Percentiles rank a stretch among this genome's conserved stretches.
phyloP scores from a whole-genome alignment of 2,329 filamentous ascomycete genomes.

The Ophiostoma tasmaniense region DNA sequence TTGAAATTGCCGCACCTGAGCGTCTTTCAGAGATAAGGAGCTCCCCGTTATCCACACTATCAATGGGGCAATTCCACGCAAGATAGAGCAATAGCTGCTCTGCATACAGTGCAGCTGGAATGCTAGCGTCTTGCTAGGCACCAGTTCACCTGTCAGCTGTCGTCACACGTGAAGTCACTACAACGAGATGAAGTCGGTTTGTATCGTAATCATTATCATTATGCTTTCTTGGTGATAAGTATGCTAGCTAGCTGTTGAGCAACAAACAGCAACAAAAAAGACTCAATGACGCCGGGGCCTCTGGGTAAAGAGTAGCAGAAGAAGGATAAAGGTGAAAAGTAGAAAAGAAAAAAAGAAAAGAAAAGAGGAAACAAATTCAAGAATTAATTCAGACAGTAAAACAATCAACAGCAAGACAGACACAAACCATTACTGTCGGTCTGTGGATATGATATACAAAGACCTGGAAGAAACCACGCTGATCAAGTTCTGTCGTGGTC shows the following conservation, averaged over 20 bases:
- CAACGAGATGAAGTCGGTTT: background rate
- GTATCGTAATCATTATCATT: constrained; percentile 7
- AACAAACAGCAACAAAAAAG: background rate
- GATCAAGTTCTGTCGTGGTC: background rate
- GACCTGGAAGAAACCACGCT: background rate
- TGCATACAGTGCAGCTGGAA: background rate
- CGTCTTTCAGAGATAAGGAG: constrained; percentile 8
- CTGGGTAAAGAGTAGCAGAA: background rate
- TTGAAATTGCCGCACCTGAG: constrained; percentile 17
- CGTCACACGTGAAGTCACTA: too few relatives aligned
- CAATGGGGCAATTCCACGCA: background rate
- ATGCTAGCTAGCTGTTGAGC: background rate
- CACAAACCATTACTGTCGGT: background rate
- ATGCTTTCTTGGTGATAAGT: constrained; percentile 5
- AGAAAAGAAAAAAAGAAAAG: background rate
- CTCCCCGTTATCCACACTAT: constrained; percentile 6
- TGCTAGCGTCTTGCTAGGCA: background rate
- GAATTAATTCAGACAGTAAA: background rate
- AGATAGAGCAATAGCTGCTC: background rate
- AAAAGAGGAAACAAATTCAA: background rate
- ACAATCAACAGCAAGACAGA: background rate
- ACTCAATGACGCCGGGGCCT: background rate
- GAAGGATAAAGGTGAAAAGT: background rate
- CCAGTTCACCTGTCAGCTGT: background rate
- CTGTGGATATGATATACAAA: background rate